Base-by-base conservation (phyloP, 2,329 filamentous ascomycete species). In the Scedosporium boydii region DNA sequence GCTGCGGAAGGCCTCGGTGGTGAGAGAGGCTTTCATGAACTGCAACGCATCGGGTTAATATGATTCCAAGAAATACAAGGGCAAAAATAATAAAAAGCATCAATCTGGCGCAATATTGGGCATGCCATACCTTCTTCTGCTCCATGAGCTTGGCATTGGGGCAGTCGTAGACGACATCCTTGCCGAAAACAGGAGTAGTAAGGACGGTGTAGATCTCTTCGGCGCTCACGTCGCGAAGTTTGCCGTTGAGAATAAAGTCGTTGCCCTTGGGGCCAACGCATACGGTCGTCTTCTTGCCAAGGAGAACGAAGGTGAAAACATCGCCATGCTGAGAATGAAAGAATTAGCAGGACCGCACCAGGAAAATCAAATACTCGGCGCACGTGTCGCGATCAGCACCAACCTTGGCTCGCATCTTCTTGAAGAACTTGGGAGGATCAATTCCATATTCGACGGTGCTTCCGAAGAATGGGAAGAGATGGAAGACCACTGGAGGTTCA, bases 391-490 rank as follows among this genome's bases (percentile, higher is more conserved):
- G 4, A 16, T 58, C 29, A 14, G n/a, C 14, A 16, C 77, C 65
- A 70, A 92, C 90, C 87, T 96, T 96, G 69, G 83, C 81, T 69
- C 87, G 87, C 76, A 83, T 84, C 73, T 81, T 86, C 83, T 69
- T 81, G 79, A 97, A 96, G 82, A 97, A 98, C 60, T 80, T 81
- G 71, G 91, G 93, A 16, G 93, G 93, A 71, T 98, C 91, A 76
- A 97, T 97, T 75, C 93, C 93, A 77, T 98, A 99, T 55, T 86
- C 90, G 69, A 98, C 81, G 64, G 95, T 97, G 79, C 88, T 97
- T 66, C 93, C 93, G 70, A 99, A 82, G 68, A 96, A 77, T 64
- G 90, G 90, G 70, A 93, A 82, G 84, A 85, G 90, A 75, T 91
- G 88, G 74, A 93, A 93, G 65, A 93, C 89, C 63, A 93, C 69